Evolutionary conservation across 2,329 filamentous ascomycete genomes (phyloP), one percentile per base, ranked within the genome.

Genomic region (Cladobotryum mycophilum): DNA sequence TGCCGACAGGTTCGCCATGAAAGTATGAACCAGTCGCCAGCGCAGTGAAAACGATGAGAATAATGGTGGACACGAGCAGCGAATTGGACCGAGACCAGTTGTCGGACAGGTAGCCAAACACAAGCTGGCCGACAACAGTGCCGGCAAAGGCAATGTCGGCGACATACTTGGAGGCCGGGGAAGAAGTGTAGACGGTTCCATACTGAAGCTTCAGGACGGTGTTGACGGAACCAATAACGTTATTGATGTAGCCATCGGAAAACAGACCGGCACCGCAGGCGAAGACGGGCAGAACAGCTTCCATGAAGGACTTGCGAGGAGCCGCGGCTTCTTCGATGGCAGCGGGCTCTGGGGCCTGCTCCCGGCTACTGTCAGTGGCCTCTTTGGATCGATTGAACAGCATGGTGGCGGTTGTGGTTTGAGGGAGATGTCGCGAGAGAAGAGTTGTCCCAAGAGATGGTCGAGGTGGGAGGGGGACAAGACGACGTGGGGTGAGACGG

Each of bases 181-280:
- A 92, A 3, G 73, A 70, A n/a, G 66, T 75, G 68, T 90, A 96
- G n/a, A 78, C 68, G 1, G 76, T 69, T 38, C 79, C 79, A 63
- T 96, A 96, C 59, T 95, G 76, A 1, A 66, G 69, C 17, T 65
- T 67, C 6, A 96, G 79, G 52, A 90, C 82, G 1, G 89, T 95
- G 60, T 85, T 88, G 52, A 96, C 90, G 3, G 86, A 88, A 5
- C 91, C 89, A 59, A 96, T 96, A 56, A 95, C 88, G 62, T 88
- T 89, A 70, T 95, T 95, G 64, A 96, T 81, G 67, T 96, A 96
- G 14, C 91, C 91, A 67, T 96, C 91, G 20, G 86, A 90, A 69
- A 96, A 96, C 2, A 96, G 76, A 61, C 91, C 91, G 47, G 90
- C 88, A 56, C 91, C 91, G 63, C 89, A 95, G 41, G 90, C 90